phyloP scores from a whole-genome alignment of 169 alveolate genomes.

The Eimeria maxima region DNA sequence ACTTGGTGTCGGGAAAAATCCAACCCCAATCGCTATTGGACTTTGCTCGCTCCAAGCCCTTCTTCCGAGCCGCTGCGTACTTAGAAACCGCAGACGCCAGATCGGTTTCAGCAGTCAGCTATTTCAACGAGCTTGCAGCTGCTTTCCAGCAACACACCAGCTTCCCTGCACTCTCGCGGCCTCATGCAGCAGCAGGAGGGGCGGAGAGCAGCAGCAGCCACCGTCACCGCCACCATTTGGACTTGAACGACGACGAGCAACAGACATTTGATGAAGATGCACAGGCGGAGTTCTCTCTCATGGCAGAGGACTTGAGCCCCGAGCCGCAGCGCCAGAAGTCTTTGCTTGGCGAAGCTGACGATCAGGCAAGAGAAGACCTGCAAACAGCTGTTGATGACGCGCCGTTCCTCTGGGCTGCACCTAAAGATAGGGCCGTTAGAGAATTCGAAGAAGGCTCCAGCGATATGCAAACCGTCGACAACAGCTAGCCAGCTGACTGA shows the following conservation, averaged over 20 bases:
- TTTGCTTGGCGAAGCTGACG: neutral
- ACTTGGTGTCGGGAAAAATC: conserved; percentile 28
- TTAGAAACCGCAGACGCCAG: conserved; percentile 23
- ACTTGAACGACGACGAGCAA: neutral
- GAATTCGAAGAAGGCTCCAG: no score
- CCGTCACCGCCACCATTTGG: no score
- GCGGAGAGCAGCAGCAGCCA: neutral
- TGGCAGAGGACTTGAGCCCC: conserved; percentile 30
- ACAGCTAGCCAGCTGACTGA: neutral
- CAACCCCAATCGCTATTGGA: conserved; percentile 16
- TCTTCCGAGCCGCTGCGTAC: conserved; percentile 42
- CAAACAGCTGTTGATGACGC: neutral
- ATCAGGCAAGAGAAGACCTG: neutral
- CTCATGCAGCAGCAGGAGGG: no score
- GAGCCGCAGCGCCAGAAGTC: neutral
- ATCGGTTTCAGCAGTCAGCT: conserved; percentile 9
- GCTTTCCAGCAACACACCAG: neutral
- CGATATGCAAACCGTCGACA: neutral
- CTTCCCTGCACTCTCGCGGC: neutral
- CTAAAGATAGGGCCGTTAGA: neutral
- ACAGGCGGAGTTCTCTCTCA: neutral
- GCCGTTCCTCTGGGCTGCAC: neutral
- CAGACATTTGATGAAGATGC: neutral
- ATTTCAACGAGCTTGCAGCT: neutral
- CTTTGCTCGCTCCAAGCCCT: conserved; percentile 33